Evolutionary conservation across 257 asterid species (phyloP), one percentile per base, ranked within the genome.

Genomic region (Gardenia jasminoides): DNA sequence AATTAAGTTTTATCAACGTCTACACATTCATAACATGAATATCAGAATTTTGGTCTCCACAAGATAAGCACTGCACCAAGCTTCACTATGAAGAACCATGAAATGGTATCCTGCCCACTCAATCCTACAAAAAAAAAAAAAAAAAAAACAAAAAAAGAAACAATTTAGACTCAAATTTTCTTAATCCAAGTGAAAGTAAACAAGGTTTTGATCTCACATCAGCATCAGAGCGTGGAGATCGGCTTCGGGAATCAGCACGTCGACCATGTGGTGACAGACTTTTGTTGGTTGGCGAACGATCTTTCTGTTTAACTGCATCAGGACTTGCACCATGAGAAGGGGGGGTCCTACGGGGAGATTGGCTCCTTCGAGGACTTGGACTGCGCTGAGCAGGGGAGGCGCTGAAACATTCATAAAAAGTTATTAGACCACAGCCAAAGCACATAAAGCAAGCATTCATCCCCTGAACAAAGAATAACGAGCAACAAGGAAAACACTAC

Each of bases 331-430:
- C 92, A 87, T 89, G 87, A 8, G 97, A 84, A 43, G 85, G 88
- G 46, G 92, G 80, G 17, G 85, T 67, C 84, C 87, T 86, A 77
- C 85, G 86, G 4, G 97, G 97, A 82, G 97, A 86, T 73, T 82
- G 91, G 82, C 94, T 89, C 86, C 91, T 87, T 48, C 82, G 87
- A n/a, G 97, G 96, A 87, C 92, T 88, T 19, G 82, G 92, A 76
- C 97, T 89, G 13, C 90, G 86, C n/a, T 87, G 89, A 56, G 75
- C 88, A 87, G 99, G 98, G 41, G 99, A 93, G 74, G 90, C 92
- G 86, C 98, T 93, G 62, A 4, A 64, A 85, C n/a, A 16, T 74
- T 36, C 4, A 61, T 9, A 50, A 67, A 41, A 44, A 26, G 28
- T 56, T 0, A 72, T 70, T 31, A 75, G 80, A 74, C 52, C 47